Evolutionary conservation across 2,329 filamentous ascomycete species (phyloP).

Genomic region (Cercospora sojina): DNA sequence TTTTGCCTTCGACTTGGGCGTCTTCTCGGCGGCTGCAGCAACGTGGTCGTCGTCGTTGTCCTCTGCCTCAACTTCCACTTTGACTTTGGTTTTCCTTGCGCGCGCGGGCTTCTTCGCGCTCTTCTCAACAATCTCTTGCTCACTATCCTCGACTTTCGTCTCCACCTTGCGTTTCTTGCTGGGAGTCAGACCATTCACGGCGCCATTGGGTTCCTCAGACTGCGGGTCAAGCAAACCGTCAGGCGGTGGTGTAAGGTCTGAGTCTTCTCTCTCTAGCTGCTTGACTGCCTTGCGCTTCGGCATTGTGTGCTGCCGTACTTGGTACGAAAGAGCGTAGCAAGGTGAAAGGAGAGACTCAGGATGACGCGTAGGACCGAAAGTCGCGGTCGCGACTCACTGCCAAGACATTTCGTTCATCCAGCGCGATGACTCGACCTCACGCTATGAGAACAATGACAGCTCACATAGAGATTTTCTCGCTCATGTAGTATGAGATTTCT

Average conservation of each 20-base stretch:
- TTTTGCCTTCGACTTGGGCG: conserved; percentile 15
- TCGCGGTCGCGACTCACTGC: conserved; percentile 12
- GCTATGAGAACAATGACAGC: neutral
- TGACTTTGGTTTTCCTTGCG: conserved; percentile 9
- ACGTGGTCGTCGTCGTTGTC: conserved; percentile 21
- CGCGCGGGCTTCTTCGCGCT: neutral
- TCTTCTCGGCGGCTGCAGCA: conserved; percentile 16
- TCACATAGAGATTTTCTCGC: neutral
- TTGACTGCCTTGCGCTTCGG: conserved; percentile 29
- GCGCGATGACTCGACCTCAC: neutral
- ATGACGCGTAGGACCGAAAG: conserved; percentile 18
- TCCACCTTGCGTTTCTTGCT: conserved; percentile 30
- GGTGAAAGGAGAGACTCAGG: neutral
- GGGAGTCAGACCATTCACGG: conserved; percentile 13
- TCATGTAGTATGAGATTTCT: neutral
- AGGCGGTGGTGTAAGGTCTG: conserved; percentile 27
- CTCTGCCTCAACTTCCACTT: conserved; percentile 14
- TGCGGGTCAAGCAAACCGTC: conserved; percentile 18
- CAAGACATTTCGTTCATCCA: neutral
- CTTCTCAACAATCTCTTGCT: conserved; percentile 4
- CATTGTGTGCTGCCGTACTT: conserved; percentile 26
- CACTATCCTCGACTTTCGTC: conserved; percentile 8
- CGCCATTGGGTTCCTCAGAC: conserved; percentile 14
- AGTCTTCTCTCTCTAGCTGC: conserved; percentile 18
- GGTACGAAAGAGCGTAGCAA: neutral